Evolutionary conservation across 208 protist genomes (phyloP), one percentile per base, ranked within the genome.

Genomic region (Crithidia mellificae): DNA sequence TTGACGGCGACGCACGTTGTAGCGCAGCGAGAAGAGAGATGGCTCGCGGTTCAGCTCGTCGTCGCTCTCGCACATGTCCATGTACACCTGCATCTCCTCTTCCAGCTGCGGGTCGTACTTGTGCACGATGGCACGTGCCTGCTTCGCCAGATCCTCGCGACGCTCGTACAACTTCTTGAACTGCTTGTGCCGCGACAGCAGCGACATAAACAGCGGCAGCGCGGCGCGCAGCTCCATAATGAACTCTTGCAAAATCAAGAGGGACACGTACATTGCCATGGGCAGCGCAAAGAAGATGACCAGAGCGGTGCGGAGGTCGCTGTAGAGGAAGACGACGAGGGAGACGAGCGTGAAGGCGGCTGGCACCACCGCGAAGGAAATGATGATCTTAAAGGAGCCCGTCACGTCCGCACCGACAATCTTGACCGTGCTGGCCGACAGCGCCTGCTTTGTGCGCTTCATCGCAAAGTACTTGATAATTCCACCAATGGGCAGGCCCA

Each of bases 241-340:
- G 6, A 85, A 88, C 65, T 96, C 88, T 36, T 95, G 87, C 46
- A 93, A 63, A 44, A 94, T 92, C 6, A 96, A 68, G 25, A 96
- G 59, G 30, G 89, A 95, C 30, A 94, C 85, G 78, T 96, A 96
- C 86, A 93, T 89, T 9, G 87, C 83, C 90, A 96, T 93, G n/a
- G 92, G 92, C 51, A 95, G 78, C 34, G 77, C 85, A 63, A 95
- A 83, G 25, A 82, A 73, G 20, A 93, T 67, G 0, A 88, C 83
- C 15, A 91, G 55, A 6, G 89, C 86, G 11, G 86, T 92, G 44
- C 83, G 84, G 20, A 76, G 36, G 71, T 93, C 81, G 2, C 81
- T 82, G 67, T 76, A 93, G 12, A 87, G 19, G 59, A 74, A 91
- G 1, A 85, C 83, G 25, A 91, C 66, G 24, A 90, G 58, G 12